Percentiles rank a stretch among this genome's conserved stretches.
Evolutionary conservation across 1,284 basidiomycete genomes (phyloP).

Genomic region (Ganoderma resinaceum): DNA sequence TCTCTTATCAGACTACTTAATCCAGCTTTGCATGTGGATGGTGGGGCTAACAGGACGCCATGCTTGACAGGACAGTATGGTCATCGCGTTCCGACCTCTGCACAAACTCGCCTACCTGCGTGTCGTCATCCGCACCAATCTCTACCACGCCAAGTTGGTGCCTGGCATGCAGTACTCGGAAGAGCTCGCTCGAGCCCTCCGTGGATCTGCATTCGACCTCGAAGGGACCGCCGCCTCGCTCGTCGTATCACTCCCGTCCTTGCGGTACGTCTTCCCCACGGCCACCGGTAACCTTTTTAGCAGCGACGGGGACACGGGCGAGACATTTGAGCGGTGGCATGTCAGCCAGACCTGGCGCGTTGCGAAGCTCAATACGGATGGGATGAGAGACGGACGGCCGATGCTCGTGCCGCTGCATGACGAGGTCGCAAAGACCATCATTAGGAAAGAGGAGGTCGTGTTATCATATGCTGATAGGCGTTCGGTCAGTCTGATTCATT

Average conservation of each 20-base stretch:
- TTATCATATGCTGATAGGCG: too few species aligned
- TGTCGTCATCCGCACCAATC: not conserved
- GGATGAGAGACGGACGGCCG: too few species aligned
- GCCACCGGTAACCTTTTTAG: not conserved
- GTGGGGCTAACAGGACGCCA: too few species aligned
- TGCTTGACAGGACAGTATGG: not conserved
- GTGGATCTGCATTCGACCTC: not conserved
- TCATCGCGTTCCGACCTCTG: not conserved
- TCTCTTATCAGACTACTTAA: too few species aligned
- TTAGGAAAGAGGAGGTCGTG: too few species aligned
- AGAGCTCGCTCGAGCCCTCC: not conserved
- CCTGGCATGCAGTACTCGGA: not conserved
- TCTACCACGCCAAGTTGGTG: not conserved
- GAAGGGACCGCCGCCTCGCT: not conserved
- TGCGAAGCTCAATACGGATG: not conserved
- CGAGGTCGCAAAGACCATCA: too few species aligned
- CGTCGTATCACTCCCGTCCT: not conserved
- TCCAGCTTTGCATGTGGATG: too few species aligned
- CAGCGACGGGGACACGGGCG: not conserved
- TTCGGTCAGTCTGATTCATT: too few species aligned
- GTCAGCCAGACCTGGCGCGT: not conserved
- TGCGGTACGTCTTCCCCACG: not conserved
- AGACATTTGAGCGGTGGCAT: not conserved
- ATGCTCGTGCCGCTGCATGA: not conserved
- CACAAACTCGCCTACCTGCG: not conserved